A percentile compares a stretch with the other conserved stretches of the same genome.
Conservation (phyloP, 2,329 filamentous ascomycete species). For the Fusarium veterinarium region DNA sequence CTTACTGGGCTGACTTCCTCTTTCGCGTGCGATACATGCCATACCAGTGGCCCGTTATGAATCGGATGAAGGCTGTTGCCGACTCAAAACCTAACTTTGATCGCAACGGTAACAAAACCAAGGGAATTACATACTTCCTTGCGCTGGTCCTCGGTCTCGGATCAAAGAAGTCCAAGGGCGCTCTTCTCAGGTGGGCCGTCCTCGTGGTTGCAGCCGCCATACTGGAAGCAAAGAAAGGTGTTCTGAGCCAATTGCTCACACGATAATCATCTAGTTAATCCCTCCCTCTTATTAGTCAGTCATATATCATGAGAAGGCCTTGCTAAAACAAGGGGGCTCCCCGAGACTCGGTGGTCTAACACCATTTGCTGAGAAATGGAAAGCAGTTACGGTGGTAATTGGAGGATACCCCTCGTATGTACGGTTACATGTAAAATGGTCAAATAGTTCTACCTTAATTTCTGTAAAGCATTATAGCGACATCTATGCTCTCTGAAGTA, state of each 20-base stretch:
- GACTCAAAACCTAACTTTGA: constrained; percentile 68
- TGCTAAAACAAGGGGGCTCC: background rate
- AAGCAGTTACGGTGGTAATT: background rate
- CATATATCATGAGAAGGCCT: background rate
- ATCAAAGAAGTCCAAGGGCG: constrained; percentile 60
- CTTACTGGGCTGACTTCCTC: constrained; percentile 58
- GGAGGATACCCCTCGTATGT: background rate
- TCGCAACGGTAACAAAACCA: constrained; percentile 65
- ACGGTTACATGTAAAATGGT: background rate
- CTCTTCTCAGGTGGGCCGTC: constrained; percentile 62
- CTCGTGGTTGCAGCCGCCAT: constrained; percentile 55
- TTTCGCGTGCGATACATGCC: constrained; percentile 77
- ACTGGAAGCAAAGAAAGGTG: constrained; percentile 50
- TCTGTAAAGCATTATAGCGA: constrained; percentile 11
- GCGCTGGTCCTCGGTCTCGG: constrained; percentile 64
- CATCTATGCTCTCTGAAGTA: background rate
- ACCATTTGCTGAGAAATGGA: background rate
- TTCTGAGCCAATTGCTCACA: constrained; percentile 48
- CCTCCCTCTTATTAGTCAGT: background rate
- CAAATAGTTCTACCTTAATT: background rate
- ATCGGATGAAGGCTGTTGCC: constrained; percentile 57
- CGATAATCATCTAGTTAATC: constrained; percentile 32
- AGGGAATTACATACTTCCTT: constrained; percentile 66
- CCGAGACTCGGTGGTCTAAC: background rate
- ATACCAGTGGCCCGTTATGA: constrained; percentile 61